These are phyloP conservation scores for Phytopythium cucurbitacearum DNA, from an alignment of 352 stramenopile genomes.

Conservation along the genomic window DNA sequence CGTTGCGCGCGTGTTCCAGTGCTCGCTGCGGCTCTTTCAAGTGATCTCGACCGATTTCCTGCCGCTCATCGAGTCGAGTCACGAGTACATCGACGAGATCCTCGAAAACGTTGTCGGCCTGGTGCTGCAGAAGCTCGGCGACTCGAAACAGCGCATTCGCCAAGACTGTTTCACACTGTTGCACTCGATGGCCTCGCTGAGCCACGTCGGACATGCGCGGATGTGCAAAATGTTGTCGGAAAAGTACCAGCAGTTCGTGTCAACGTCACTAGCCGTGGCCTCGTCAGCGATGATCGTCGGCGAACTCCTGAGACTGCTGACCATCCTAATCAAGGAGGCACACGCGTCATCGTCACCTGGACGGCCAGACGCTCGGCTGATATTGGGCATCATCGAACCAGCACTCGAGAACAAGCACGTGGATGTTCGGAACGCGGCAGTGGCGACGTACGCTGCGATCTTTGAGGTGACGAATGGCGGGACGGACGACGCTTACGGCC, in stretches of 20 bases:
- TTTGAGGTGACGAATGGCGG: slow-evolving; percentile 69
- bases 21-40: slow-evolving; percentile 64
- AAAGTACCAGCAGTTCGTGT: slow-evolving; percentile 42
- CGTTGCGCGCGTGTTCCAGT: slow-evolving; percentile 76
- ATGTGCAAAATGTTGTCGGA: slow-evolving; percentile 64
- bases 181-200: slow-evolving; percentile 50
- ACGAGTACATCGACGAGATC: slow-evolving; percentile 55
- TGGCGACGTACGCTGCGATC: slow-evolving; percentile 59
- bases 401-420: slow-evolving; percentile 84
- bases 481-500: slow-evolving; percentile 16
- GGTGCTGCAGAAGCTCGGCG: slow-evolving; percentile 69
- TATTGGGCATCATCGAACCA: slow-evolving; percentile 41
- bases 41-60: slow-evolving; percentile 70
- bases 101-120: slow-evolving; percentile 51
- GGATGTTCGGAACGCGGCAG: slow-evolving; percentile 67
- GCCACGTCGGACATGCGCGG: slow-evolving; percentile 50
- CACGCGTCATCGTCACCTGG: slow-evolving; percentile 2
- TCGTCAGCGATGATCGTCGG: slow-evolving; percentile 48
- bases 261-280: slow-evolving; percentile 22
- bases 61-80: slow-evolving; percentile 33
- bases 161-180: slow-evolving; percentile 70
- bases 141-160: slow-evolving; percentile 72
- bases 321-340: slow-evolving; percentile 46
- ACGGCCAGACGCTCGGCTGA: slow-evolving; percentile 27
- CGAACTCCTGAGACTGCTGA: slow-evolving; percentile 66